phyloP scores from a whole-genome alignment of 2,329 filamentous ascomycete genomes.

The Microdochium paspali region DNA sequence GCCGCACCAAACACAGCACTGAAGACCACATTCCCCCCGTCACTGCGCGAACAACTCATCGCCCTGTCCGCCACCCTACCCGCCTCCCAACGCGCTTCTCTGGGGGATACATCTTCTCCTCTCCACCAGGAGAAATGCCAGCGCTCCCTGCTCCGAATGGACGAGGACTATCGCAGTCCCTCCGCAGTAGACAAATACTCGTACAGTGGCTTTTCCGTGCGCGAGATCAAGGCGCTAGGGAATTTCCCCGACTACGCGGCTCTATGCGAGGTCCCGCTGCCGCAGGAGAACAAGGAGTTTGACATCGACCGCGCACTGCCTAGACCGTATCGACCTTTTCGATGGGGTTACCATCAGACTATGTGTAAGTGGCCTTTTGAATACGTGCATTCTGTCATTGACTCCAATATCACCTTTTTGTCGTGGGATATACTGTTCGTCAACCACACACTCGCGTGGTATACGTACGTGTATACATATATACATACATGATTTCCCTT shows the following conservation, averaged over 20 bases:
- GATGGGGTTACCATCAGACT: conserved; percentile 82
- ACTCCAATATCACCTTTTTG: no score
- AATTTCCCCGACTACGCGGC: conserved; percentile 72
- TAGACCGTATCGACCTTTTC: conserved; percentile 70
- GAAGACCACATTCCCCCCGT: not conserved
- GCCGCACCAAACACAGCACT: not conserved
- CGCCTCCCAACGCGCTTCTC: not conserved
- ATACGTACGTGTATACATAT: no score
- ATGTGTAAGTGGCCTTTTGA: conserved; percentile 57
- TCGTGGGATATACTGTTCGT: no score
- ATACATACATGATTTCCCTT: not conserved
- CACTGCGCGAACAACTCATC: not conserved
- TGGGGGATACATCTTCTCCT: not conserved
- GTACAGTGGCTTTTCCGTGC: conserved; percentile 59
- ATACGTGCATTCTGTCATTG: no score
- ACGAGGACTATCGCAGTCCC: conserved; percentile 22
- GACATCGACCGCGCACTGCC: conserved; percentile 58
- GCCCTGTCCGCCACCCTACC: not conserved
- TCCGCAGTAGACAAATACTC: conserved; percentile 35
- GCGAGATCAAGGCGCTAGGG: conserved; percentile 61
- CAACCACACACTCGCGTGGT: no score
- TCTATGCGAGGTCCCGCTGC: conserved; percentile 66
- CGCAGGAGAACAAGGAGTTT: conserved; percentile 54
- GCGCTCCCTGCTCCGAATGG: conserved; percentile 19
- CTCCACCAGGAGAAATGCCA: conserved; percentile 6